Conservation (phyloP, 2,329 filamentous ascomycete species). For the Botrytis elliptica region DNA sequence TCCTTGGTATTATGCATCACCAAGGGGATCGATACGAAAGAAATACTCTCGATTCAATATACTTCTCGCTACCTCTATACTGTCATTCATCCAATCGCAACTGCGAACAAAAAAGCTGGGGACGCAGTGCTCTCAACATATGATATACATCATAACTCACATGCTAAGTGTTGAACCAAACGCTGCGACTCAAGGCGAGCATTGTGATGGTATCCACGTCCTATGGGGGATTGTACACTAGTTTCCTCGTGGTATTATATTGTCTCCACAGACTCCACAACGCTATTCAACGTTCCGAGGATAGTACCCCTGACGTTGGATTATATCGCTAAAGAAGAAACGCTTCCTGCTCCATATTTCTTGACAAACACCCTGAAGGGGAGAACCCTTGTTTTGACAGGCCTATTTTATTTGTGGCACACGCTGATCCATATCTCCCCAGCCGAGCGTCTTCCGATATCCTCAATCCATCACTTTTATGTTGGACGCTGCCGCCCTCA, state of each 20-base stretch:
- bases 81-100: conserved; percentile 10
- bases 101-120: neutral
- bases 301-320: conserved; percentile 9
- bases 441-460: conserved; percentile 19
- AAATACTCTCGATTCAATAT: neutral
- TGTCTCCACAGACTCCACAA: conserved; percentile 12
- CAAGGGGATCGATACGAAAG: conserved; percentile 6
- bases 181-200: conserved; percentile 6
- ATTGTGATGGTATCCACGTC: conserved; percentile 17
- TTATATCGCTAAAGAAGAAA: conserved; percentile 13
- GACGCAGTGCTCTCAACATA: conserved; percentile 18
- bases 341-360: conserved; percentile 14
- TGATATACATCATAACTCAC: conserved; percentile 15
- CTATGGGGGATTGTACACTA: conserved; percentile 13
- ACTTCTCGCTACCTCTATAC: neutral
- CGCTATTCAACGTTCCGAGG: conserved; percentile 17
- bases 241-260: conserved; percentile 21
- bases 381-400: conserved; percentile 20
- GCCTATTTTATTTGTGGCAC: conserved; percentile 23
- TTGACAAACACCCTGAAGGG: conserved; percentile 20
- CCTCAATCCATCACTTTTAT: conserved; percentile 21
- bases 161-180: conserved; percentile 19
- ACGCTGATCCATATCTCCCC: conserved; percentile 24
- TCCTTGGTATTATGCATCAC: conserved; percentile 20
- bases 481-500: conserved; percentile 21